phyloP scores from a whole-genome alignment of 371 early-diverging fungal genomes.

The Quaeritorhiza haematococci region DNA sequence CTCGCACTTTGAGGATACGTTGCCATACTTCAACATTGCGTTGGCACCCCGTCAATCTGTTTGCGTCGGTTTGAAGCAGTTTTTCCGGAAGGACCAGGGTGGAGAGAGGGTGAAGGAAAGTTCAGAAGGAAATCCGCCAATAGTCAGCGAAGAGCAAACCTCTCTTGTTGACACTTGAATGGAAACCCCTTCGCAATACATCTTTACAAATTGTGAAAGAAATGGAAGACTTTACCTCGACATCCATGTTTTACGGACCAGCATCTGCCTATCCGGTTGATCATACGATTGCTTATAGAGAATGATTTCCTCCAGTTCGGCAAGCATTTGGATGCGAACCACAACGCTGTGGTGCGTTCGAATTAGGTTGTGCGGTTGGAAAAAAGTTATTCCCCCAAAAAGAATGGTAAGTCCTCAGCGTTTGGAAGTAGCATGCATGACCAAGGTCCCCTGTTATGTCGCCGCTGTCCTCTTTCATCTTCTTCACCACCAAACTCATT shows the following conservation, averaged over 20 bases:
- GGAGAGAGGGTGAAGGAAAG: too few species aligned
- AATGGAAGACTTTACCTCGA: constrained; percentile 13
- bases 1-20: constrained; percentile 79
- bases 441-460: too few species aligned
- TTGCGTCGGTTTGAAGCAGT: too few species aligned
- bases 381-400: background rate
- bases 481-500: too few species aligned
- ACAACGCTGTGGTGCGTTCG: constrained; percentile 57
- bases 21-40: constrained; percentile 96
- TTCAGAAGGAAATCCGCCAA: too few species aligned
- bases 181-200: too few species aligned
- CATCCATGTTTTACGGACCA: constrained; percentile 86
- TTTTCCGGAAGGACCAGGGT: too few species aligned
- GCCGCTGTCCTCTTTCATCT: too few species aligned
- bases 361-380: background rate
- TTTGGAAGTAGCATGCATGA: too few species aligned
- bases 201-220: background rate
- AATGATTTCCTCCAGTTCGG: constrained; percentile 95
- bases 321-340: constrained; percentile 93
- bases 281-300: constrained; percentile 78
- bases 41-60: constrained; percentile 82
- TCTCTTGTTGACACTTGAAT: too few species aligned
- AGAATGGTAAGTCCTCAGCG: background rate
- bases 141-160: too few species aligned
- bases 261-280: constrained; percentile 71